phyloP scores from a whole-genome alignment of 2,329 filamentous ascomycete species.

The Cadophora gregata region DNA sequence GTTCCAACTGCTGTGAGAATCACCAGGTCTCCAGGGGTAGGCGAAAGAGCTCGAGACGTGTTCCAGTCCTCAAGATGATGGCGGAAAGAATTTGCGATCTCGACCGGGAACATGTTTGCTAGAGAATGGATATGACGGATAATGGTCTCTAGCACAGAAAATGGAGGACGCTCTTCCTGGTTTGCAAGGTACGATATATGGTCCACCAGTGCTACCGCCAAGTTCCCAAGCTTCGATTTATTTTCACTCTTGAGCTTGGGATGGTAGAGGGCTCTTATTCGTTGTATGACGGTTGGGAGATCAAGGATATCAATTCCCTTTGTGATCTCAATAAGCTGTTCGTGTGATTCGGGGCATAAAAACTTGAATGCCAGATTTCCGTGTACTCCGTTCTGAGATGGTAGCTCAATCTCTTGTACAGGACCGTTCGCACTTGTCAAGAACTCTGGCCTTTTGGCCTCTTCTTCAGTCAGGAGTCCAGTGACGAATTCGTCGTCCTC shows the following conservation, averaged over 20 bases:
- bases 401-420: slow-evolving; percentile 50
- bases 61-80: slow-evolving; percentile 68
- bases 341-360: slow-evolving; percentile 78
- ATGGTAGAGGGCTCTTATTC: slow-evolving; percentile 91
- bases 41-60: slow-evolving; percentile 55
- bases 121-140: slow-evolving; percentile 93
- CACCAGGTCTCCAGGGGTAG: slow-evolving; percentile 74
- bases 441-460: slow-evolving; percentile 60
- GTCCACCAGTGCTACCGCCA: slow-evolving; percentile 70
- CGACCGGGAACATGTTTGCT: slow-evolving; percentile 81
- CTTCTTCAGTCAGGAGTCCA: slow-evolving; percentile 66
- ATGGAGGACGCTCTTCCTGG: slow-evolving; percentile 55
- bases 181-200: slow-evolving; percentile 59
- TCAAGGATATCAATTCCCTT: slow-evolving; percentile 66
- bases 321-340: slow-evolving; percentile 72
- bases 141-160: slow-evolving; percentile 76
- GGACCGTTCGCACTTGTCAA: slow-evolving; percentile 52
- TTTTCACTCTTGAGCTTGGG: slow-evolving; percentile 85
- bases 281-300: slow-evolving; percentile 80
- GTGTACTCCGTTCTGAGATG: slow-evolving; percentile 45
- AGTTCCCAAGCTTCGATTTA: slow-evolving; percentile 78
- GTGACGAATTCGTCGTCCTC: slow-evolving; percentile 76
- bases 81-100: slow-evolving; percentile 79
- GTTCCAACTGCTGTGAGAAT: slow-evolving; percentile 83
- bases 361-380: slow-evolving; percentile 81